A percentile compares a stretch with the other conserved stretches of the same genome.
Conservation (phyloP, 1,284 basidiomycete genomes). For the Melampsora occidentalis region DNA sequence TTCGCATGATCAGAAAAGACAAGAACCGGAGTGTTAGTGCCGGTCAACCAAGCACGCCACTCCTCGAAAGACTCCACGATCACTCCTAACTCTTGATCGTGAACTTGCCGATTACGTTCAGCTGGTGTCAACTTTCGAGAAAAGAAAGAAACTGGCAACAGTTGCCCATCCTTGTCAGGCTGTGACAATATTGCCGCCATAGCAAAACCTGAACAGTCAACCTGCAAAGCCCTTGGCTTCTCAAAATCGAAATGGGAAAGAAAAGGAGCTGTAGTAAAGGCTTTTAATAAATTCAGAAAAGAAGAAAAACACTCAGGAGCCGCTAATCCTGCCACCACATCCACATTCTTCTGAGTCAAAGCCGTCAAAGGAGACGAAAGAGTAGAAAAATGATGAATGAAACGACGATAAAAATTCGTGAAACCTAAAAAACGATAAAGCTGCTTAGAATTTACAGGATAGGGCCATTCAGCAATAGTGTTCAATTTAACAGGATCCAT, state of each 20-base stretch:
- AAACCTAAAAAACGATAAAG: slow-evolving; percentile 6
- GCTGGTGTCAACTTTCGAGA: slow-evolving; percentile 9
- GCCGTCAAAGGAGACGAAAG: background rate
- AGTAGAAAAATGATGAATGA: background rate
- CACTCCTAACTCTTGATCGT: slow-evolving; percentile 24
- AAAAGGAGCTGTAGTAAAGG: background rate
- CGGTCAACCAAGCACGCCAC: slow-evolving; percentile 29
- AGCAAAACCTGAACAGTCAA: slow-evolving; percentile 28
- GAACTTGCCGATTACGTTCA: background rate
- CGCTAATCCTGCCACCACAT: background rate
- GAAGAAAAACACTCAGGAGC: background rate
- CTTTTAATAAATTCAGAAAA: background rate
- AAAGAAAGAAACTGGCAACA: slow-evolving; percentile 12
- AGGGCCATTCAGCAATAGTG: slow-evolving; percentile 20
- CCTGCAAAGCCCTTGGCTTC: background rate
- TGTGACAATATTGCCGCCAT: slow-evolving; percentile 11
- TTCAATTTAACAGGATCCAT: slow-evolving; percentile 9
- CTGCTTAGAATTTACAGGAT: background rate
- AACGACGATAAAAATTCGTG: too few species aligned
- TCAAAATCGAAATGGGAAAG: slow-evolving; percentile 27
- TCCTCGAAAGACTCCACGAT: background rate
- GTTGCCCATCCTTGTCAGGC: background rate
- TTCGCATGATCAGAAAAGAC: slow-evolving; percentile 36
- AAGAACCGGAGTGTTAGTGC: background rate
- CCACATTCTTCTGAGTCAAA: background rate